Conservation (phyloP, 192 early-diverging fungal genomes). For the Coemansia sp. region DNA sequence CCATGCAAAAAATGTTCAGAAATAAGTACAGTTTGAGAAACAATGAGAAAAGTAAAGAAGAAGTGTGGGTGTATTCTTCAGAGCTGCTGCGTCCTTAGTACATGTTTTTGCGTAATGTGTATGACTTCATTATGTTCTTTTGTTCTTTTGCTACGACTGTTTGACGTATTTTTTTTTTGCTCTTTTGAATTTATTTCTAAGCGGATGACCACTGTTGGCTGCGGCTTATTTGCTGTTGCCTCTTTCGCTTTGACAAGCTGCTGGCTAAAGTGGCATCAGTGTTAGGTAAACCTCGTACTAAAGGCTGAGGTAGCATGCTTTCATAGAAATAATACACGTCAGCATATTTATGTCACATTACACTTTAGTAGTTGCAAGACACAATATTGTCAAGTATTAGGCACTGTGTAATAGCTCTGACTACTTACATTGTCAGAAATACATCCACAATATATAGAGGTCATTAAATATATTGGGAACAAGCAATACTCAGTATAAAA, state of each 20-base stretch:
- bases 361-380: not conserved
- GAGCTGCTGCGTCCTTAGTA: too few species aligned
- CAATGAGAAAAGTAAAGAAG: not conserved
- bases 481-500: not conserved
- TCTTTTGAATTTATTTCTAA: too few species aligned
- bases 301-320: not conserved
- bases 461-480: not conserved
- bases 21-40: not conserved
- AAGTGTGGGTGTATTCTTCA: not conserved
- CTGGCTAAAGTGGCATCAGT: not conserved
- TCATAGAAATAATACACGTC: not conserved
- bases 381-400: not conserved
- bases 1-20: not conserved
- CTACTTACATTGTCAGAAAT: not conserved
- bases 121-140: too few species aligned
- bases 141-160: too few species aligned
- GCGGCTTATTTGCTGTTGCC: too few species aligned
- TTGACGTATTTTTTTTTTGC: too few species aligned
- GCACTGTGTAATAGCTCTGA: too few species aligned
- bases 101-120: not conserved
- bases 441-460: not conserved
- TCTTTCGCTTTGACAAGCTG: not conserved
- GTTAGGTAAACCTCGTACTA: not conserved
- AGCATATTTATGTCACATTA: not conserved
- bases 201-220: too few species aligned